Percentiles rank a stretch among this genome's conserved stretches.
Evolutionary conservation across 2,329 filamentous ascomycete species (phyloP).

Genomic region (Trichoderma gracile): DNA sequence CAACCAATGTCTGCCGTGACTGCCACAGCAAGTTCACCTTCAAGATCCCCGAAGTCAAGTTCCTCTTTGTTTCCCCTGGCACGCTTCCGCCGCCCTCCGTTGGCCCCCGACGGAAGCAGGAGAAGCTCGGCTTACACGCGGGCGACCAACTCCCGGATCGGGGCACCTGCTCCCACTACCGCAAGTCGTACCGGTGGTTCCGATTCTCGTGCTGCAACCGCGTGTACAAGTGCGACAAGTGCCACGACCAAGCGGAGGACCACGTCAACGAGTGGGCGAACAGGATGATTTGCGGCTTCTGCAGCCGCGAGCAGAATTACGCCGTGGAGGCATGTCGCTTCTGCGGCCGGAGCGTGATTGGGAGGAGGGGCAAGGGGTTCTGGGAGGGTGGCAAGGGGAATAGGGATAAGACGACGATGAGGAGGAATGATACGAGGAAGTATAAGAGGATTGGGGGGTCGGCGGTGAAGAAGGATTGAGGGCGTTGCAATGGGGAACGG

Average conservation of each 20-base stretch:
- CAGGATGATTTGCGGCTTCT: slow-evolving; percentile 79
- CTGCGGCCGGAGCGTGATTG: slow-evolving; percentile 70
- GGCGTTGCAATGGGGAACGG: not conserved
- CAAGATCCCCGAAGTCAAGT: slow-evolving; percentile 75
- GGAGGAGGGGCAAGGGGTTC: slow-evolving; percentile 67
- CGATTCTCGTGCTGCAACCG: slow-evolving; percentile 63
- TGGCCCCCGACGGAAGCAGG: slow-evolving; percentile 49
- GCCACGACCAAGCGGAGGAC: slow-evolving; percentile 70
- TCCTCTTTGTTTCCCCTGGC: slow-evolving; percentile 67
- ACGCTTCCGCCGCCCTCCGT: slow-evolving; percentile 44
- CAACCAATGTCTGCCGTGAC: slow-evolving; percentile 73
- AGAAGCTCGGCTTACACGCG: slow-evolving; percentile 57
- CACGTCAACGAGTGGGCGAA: slow-evolving; percentile 81
- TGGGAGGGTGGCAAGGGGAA: slow-evolving; percentile 88
- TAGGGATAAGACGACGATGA: slow-evolving; percentile 70
- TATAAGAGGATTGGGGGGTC: slow-evolving; percentile 60
- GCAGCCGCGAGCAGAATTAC: slow-evolving; percentile 79
- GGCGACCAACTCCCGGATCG: slow-evolving; percentile 56
- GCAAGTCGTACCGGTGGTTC: slow-evolving; percentile 63
- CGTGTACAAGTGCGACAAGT: slow-evolving; percentile 66
- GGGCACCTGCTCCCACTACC: slow-evolving; percentile 60
- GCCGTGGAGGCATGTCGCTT: slow-evolving; percentile 72
- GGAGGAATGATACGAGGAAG: slow-evolving; percentile 73
- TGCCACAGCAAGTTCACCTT: slow-evolving; percentile 82
- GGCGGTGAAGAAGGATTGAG: slow-evolving; percentile 26